Evolutionary conservation across 1,284 basidiomycete species (phyloP).

Genomic region (Trametes sp.): DNA sequence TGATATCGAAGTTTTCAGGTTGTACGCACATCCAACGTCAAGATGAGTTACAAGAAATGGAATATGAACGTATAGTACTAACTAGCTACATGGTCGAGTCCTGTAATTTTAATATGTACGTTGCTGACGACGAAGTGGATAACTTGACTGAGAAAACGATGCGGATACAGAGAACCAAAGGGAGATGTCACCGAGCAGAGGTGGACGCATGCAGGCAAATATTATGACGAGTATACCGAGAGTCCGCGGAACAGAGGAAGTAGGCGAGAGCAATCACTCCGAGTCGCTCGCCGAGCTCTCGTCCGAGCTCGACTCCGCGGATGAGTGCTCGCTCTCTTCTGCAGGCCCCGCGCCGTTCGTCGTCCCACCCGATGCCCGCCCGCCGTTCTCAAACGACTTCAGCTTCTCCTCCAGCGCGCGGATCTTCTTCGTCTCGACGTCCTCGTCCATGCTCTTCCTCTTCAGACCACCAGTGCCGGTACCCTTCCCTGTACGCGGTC

Average conservation of each 20-base stretch:
- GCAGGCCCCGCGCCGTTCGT: constrained; percentile 44
- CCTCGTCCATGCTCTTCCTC: constrained; percentile 92
- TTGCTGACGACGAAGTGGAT: constrained; percentile 28
- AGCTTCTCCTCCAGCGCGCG: constrained; percentile 85
- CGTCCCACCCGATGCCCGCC: constrained; percentile 46
- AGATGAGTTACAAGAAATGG: constrained; percentile 21
- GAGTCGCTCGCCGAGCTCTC: constrained; percentile 83
- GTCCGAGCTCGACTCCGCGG: constrained; percentile 75
- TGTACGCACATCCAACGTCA: background rate
- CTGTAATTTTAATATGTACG: constrained; percentile 46
- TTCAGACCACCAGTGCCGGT: constrained; percentile 87
- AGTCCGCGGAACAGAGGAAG: constrained; percentile 16
- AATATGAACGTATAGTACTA: constrained; percentile 43
- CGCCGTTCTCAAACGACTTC: constrained; percentile 72
- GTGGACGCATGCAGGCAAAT: constrained; percentile 25
- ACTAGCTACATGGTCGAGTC: constrained; percentile 46
- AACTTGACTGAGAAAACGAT: constrained; percentile 20
- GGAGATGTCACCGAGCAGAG: constrained; percentile 23
- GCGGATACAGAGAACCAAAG: constrained; percentile 18
- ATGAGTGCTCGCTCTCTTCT: constrained; percentile 75
- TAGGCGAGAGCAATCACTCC: constrained; percentile 56
- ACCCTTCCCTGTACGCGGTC: constrained; percentile 73
- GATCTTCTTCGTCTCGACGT: constrained; percentile 90
- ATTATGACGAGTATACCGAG: constrained; percentile 33
- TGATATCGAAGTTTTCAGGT: constrained; percentile 24